A percentile compares a stretch with the other conserved stretches of the same genome.
These are phyloP conservation scores for Pythium pyrilobum DNA, from an alignment of 352 stramenopile genomes.

Conservation along the genomic window DNA sequence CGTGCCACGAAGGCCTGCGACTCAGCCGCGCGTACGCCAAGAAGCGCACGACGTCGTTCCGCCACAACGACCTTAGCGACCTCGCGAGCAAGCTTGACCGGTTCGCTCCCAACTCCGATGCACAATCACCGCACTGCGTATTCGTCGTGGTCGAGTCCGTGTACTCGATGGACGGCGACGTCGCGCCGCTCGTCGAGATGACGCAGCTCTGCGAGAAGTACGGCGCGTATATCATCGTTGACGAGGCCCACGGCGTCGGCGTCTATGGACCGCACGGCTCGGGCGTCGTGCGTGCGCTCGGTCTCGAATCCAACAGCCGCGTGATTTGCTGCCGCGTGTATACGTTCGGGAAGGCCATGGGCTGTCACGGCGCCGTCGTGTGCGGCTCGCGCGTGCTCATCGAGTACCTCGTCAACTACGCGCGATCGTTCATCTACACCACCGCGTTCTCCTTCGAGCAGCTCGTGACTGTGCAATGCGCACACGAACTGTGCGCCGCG, in stretches of 20 bases:
- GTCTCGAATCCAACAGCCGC: constrained; percentile 71
- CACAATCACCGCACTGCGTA: constrained; percentile 38
- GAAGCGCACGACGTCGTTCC: constrained; percentile 56
- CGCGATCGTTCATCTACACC: constrained; percentile 96
- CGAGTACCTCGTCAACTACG: constrained; percentile 97
- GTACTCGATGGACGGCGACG: constrained; percentile 98
- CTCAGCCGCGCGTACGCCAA: constrained; percentile 69
- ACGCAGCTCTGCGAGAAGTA: constrained; percentile 67
- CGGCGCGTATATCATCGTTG: constrained; percentile 91
- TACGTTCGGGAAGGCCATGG: constrained; percentile 97
- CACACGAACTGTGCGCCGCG: constrained; percentile 84
- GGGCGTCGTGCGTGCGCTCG: constrained; percentile 57
- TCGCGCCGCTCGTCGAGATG: constrained; percentile 89
- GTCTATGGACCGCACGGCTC: constrained; percentile 82
- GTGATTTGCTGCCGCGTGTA: constrained; percentile 87
- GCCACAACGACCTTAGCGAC: constrained; percentile 90
- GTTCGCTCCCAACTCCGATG: constrained; percentile 1
- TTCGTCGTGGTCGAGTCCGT: constrained; percentile 97
- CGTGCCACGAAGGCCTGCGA: constrained; percentile 91
- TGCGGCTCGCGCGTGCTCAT: constrained; percentile 87
- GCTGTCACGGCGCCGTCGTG: constrained; percentile 93
- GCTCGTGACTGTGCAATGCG: constrained; percentile 85
- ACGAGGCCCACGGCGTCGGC: constrained; percentile 95
- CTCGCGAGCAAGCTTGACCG: constrained; percentile 66
- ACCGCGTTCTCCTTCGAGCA: constrained; percentile 92